Conservation (phyloP, 129 eudicot genomes). For the Chrysanthemum lavandulifolium region DNA sequence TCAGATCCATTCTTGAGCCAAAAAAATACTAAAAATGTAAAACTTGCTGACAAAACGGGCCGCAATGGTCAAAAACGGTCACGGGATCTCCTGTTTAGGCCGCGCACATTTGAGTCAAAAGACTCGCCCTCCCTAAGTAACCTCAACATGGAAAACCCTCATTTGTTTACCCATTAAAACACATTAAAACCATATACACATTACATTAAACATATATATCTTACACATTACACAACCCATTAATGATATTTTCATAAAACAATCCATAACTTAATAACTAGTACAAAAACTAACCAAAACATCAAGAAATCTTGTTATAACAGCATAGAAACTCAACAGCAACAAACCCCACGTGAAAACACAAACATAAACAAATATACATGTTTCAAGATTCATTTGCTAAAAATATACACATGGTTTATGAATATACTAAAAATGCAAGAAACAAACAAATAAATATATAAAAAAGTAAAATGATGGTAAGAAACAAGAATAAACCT, state of each 20-base stretch:
- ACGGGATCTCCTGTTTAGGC: too few species aligned
- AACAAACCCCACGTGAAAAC: conserved; percentile 12
- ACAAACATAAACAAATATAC: not conserved
- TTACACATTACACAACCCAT: too few species aligned
- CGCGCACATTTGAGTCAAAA: too few species aligned
- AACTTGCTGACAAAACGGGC: too few species aligned
- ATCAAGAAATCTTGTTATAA: not conserved
- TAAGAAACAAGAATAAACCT: not conserved
- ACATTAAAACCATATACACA: too few species aligned
- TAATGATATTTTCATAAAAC: not conserved
- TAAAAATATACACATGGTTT: not conserved
- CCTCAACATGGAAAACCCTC: too few species aligned
- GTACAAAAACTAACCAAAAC: not conserved
- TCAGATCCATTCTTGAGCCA: conserved; percentile 27
- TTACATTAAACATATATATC: too few species aligned
- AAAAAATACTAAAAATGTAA: conserved; percentile 5
- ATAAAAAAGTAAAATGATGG: not conserved
- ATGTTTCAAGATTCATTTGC: not conserved
- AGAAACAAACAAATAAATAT: not conserved
- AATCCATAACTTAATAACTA: not conserved
- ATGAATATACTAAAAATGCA: not conserved
- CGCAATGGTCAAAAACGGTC: too few species aligned
- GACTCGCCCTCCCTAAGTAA: too few species aligned
- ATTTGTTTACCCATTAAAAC: too few species aligned
- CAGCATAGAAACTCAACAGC: not conserved